Evolutionary conservation across 2,329 filamentous ascomycete species (phyloP).

Genomic region (Penicillium sp.): DNA sequence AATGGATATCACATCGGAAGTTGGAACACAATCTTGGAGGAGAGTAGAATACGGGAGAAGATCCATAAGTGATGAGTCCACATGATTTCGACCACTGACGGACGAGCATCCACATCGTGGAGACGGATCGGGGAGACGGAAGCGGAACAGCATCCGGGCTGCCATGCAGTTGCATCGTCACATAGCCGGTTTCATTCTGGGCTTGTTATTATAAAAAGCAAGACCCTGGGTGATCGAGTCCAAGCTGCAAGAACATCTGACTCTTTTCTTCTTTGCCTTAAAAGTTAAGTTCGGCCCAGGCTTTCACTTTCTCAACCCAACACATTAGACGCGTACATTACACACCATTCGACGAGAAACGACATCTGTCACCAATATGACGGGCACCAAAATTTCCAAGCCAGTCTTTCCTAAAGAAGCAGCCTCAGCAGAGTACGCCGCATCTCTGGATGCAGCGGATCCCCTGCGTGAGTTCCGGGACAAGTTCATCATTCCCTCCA

Average conservation of each 20-base stretch:
- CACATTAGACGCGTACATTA: not conserved
- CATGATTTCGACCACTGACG: not conserved
- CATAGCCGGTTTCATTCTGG: constrained; percentile 1
- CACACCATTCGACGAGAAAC: not conserved
- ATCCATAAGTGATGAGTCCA: too few species aligned
- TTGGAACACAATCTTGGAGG: not conserved
- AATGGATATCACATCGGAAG: not conserved
- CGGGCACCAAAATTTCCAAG: constrained; percentile 19
- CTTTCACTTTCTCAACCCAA: not conserved
- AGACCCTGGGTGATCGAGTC: not conserved
- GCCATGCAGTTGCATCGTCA: constrained; percentile 14
- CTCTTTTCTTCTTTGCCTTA: not conserved
- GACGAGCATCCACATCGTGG: not conserved
- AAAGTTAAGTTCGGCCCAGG: not conserved
- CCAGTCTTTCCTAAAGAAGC: constrained; percentile 33
- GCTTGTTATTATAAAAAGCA: constrained; percentile 18
- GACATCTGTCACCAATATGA: constrained; percentile 10
- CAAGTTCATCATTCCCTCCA: constrained; percentile 74
- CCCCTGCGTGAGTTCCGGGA: constrained; percentile 58
- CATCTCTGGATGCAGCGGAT: constrained; percentile 58
- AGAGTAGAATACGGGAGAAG: not conserved
- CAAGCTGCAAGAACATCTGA: not conserved
- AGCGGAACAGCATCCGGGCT: constrained; percentile 18
- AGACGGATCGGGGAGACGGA: constrained; percentile 25
- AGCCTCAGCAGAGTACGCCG: constrained; percentile 37